These are phyloP conservation scores for Elongisporangium prolatum DNA, from an alignment of 352 stramenopile species.

Conservation along the genomic window DNA sequence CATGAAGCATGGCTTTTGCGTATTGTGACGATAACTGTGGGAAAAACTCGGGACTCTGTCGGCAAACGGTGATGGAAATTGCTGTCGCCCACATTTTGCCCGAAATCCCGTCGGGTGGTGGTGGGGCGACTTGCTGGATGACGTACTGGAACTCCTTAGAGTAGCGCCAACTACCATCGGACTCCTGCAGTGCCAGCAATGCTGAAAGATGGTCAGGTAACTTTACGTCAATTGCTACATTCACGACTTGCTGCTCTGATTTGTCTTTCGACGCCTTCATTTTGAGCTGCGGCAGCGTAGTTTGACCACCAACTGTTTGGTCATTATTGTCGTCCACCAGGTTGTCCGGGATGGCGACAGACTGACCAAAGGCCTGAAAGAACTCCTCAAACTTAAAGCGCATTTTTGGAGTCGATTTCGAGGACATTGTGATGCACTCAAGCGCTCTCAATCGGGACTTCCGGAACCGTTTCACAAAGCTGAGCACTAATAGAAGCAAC, in stretches of 20 bases:
- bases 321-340: background rate
- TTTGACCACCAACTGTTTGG: background rate
- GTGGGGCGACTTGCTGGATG: constrained; percentile 35
- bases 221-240: constrained; percentile 4
- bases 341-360: constrained; percentile 14
- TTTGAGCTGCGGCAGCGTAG: background rate
- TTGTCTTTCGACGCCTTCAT: background rate
- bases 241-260: constrained; percentile 2
- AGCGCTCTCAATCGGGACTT: background rate
- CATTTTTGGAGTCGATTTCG: background rate
- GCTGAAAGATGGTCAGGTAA: constrained; percentile 37
- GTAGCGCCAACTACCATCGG: constrained; percentile 62
- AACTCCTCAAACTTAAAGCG: constrained; percentile 59
- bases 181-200: constrained; percentile 42
- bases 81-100: constrained; percentile 55
- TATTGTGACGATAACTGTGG: constrained; percentile 48
- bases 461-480: constrained; percentile 9
- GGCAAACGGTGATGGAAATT: constrained; percentile 45
- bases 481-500: background rate
- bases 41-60: constrained; percentile 61
- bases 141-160: constrained; percentile 50
- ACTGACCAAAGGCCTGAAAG: constrained; percentile 59
- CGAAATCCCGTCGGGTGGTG: constrained; percentile 39
- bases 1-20: constrained; percentile 52
- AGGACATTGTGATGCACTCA: background rate